These are phyloP conservation scores for Exidia glandulosa DNA, from an alignment of 768 basidiomycete species.

Conservation along the genomic window DNA sequence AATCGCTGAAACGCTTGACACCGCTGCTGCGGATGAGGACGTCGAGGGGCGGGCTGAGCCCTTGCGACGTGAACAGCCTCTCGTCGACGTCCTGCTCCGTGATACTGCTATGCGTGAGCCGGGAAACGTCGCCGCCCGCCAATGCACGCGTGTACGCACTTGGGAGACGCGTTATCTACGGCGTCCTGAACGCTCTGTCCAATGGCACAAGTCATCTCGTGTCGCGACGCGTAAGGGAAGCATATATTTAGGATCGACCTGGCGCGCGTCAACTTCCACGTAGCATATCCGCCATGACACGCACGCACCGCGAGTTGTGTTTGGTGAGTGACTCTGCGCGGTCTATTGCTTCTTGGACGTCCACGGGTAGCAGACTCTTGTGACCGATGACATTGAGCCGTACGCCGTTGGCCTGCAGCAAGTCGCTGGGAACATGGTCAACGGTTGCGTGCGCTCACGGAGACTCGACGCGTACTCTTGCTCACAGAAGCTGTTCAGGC, in stretches of 20 bases:
- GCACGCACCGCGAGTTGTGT: conserved; percentile 52
- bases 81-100: conserved; percentile 58
- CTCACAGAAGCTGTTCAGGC: conserved; percentile 64
- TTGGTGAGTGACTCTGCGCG: conserved; percentile 71
- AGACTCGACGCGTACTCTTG: conserved; percentile 54
- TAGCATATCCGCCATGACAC: neutral
- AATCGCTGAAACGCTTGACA: conserved; percentile 81
- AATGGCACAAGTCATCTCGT: conserved; percentile 83
- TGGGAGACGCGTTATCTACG: conserved; percentile 7
- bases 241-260: conserved; percentile 68
- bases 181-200: conserved; percentile 20
- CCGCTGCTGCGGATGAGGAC: conserved; percentile 87
- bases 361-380: conserved; percentile 61
- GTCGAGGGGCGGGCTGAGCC: conserved; percentile 71
- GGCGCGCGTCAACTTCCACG: neutral
- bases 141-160: neutral
- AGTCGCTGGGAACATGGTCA: conserved; percentile 36
- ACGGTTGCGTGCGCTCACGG: neutral
- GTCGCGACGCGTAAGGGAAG: conserved; percentile 84
- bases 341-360: conserved; percentile 54
- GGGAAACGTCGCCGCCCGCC: neutral
- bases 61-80: conserved; percentile 53
- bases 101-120: conserved; percentile 28
- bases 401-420: conserved; percentile 74
- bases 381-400: conserved; percentile 75